phyloP scores from a whole-genome alignment of 2,329 filamentous ascomycete species.

The Tolypocladium endophyticum region DNA sequence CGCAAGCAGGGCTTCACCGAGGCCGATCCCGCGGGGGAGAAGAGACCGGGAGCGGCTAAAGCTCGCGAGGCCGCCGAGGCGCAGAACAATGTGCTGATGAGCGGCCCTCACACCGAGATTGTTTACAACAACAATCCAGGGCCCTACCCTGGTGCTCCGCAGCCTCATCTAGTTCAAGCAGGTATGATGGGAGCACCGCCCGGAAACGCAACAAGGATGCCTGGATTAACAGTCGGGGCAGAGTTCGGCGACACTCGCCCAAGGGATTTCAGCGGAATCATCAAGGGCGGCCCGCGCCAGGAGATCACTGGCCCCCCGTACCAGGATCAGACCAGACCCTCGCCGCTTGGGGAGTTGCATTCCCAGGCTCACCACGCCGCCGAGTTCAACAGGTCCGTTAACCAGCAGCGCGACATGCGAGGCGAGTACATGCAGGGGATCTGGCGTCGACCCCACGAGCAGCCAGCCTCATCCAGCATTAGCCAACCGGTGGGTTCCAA shows the following conservation, averaged over 20 bases:
- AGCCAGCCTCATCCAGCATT: conserved; percentile 42
- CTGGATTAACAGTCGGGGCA: conserved; percentile 74
- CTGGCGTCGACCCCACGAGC: conserved; percentile 77
- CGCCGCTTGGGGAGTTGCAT: conserved; percentile 66
- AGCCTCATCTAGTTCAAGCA: conserved; percentile 60
- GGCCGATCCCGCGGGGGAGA: conserved; percentile 89
- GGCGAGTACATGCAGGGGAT: conserved; percentile 69
- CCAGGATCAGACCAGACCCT: conserved; percentile 73
- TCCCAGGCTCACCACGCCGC: conserved; percentile 81
- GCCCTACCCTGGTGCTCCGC: conserved; percentile 55
- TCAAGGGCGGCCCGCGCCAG: conserved; percentile 70
- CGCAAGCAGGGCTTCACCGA: conserved; percentile 97
- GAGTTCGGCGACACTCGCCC: conserved; percentile 68
- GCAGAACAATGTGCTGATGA: conserved; percentile 49
- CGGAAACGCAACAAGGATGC: conserved; percentile 60
- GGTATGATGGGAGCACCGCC: conserved; percentile 57
- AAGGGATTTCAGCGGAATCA: conserved; percentile 72
- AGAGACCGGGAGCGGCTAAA: conserved; percentile 85
- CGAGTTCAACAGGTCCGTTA: conserved; percentile 80
- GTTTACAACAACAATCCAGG: conserved; percentile 70
- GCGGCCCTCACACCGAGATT: conserved; percentile 70
- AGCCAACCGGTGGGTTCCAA: conserved; percentile 34
- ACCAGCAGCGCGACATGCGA: conserved; percentile 68
- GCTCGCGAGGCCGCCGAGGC: conserved; percentile 73
- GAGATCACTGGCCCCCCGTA: conserved; percentile 83